phyloP scores from a whole-genome alignment of 163 green algal species.

The Volvox carteri region DNA sequence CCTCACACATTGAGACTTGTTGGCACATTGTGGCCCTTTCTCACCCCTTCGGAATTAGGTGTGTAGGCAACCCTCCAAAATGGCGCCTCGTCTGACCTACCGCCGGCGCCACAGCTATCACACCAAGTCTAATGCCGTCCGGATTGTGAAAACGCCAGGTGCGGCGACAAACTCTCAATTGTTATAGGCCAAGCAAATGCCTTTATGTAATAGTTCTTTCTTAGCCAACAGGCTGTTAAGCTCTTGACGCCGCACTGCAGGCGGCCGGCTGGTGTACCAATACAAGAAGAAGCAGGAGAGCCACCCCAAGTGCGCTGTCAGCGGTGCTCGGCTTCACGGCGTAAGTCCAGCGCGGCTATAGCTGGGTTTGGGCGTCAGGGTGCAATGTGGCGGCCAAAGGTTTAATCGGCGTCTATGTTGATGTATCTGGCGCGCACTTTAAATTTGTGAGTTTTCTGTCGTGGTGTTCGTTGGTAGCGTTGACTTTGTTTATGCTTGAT shows the following conservation, averaged over 20 bases:
- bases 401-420: background rate
- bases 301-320: slow-evolving; percentile 88
- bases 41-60: slow-evolving; percentile 31
- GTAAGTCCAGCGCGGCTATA: slow-evolving; percentile 68
- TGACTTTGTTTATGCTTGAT: too few relatives aligned
- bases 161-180: background rate
- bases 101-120: slow-evolving; percentile 92
- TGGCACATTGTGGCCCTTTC: background rate
- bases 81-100: slow-evolving; percentile 96
- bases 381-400: background rate
- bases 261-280: slow-evolving; percentile 91
- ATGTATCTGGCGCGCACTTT: background rate
- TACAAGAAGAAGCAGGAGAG: slow-evolving; percentile 88
- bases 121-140: slow-evolving; percentile 92
- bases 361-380: background rate
- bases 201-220: background rate
- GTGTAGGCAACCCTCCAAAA: slow-evolving; percentile 64
- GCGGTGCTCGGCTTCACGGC: slow-evolving; percentile 88
- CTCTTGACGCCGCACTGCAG: slow-evolving; percentile 64
- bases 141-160: slow-evolving; percentile 96
- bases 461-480: too few relatives aligned
- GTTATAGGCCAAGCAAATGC: background rate
- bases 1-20: background rate
- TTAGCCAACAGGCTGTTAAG: background rate
- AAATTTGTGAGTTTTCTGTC: background rate